Evolutionary conservation across 2,329 filamentous ascomycete species (phyloP), one percentile per base, ranked within the genome.

Genomic region (Pezicula radicicola): DNA sequence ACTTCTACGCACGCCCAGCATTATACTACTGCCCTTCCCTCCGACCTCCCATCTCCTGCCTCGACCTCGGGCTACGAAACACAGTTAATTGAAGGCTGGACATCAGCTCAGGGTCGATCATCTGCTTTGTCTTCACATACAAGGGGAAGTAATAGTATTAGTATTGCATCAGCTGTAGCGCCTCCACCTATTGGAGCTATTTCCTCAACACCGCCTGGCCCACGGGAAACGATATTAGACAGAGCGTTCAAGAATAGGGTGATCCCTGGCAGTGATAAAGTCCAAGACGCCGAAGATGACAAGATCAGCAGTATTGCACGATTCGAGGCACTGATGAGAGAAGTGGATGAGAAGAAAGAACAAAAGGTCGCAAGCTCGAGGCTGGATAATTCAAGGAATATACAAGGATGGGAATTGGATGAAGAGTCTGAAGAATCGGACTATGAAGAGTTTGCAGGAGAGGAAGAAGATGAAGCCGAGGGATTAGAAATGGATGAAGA

Each of bases 141-240:
- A 1, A 72, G 79, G 40, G 76, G 72, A 3, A 75, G 79, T 6
- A 79, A 77, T 42, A 83, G 80, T 60, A 71, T 83, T 46, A 83
- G 80, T 60, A 71, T 83, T 46, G 72, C 77, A 55, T 83, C 80
- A 1, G 74, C 77, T 13, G 58, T 64, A 12, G 68, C 71, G 15
- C 71, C 73, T 1, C 43, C 49, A 15, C 28, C 28, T 30, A 30
- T 30, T 30, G 68, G 70, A 7, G 69, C 72, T 1, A 61, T 74
- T 8, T 60, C 72, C 16, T 58, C 61, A 15, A 61, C 61, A 21
- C 58, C 65, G 2, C 79, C 80, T 0, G 76, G 67, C 0, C 79
- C 79, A 2, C 75, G 83, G 15, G 83, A 87, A 66, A 85, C 84
- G 0, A 87, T 87, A 48, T 66, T 87, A n/a, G 84, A 87, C 63